Evolutionary conservation across 192 early-diverging fungal genomes (phyloP), one percentile per base, ranked within the genome.

Genomic region (Phycomyces blakesleeanus): DNA sequence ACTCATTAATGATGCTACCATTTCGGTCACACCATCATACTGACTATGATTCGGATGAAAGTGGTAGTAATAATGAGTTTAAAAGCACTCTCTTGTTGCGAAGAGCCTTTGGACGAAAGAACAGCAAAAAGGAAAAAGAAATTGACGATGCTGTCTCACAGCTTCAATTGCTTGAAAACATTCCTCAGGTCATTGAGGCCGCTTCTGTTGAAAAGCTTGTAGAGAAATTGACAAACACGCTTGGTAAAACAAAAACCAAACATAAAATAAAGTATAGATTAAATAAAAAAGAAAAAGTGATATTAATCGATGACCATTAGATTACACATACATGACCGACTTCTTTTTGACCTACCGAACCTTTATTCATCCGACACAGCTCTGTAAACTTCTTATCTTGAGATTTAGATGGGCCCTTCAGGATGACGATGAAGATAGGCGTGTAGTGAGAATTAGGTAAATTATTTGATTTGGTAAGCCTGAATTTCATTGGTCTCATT

Each of bases 271-370:
- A n/a, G n/a, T n/a, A n/a, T n/a, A n/a, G n/a, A n/a, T n/a, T n/a
- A n/a, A n/a, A n/a, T n/a, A n/a, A n/a, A n/a, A n/a, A n/a, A n/a
- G n/a, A n/a, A n/a, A n/a, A n/a, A n/a, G n/a, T n/a, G n/a, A n/a
- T n/a, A n/a, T 64, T 39, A 29, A 25, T 54, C 21, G 5, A 55
- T 24, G 15, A 29, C 21, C 38, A 34, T 16, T 25, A 79, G 84
- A 85, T 53, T 83, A 85, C 61, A 80, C 78, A 15, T 83, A 82
- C 22, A 68, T 85, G 57, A 83, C 84, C 41, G 84, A 85, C 55
- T 85, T 85, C 55, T 85, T 85, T 61, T 65, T 85, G 51, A 83
- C 82, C 25, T 85, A 80, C 37, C 80, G 84, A n/a, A 70, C 73
- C 29, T 85, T 85, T 49, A 72, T 85, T 9, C 52, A 68, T 0